phyloP scores from a whole-genome alignment of 352 stramenopile species.

The Thraustotheca clavata region DNA sequence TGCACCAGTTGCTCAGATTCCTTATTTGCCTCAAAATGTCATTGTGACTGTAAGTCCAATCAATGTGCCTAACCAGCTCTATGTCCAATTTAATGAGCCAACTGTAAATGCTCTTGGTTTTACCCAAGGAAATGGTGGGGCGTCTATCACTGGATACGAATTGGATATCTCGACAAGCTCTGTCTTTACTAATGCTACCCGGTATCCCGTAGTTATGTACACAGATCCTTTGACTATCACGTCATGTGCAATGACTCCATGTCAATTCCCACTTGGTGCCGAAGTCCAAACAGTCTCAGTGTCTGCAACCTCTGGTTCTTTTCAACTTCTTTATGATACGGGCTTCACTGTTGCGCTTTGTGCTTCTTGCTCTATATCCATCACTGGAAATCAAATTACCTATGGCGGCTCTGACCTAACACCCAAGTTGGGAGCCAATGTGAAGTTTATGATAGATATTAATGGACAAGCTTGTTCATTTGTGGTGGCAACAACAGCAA shows the following conservation, averaged over 20 bases:
- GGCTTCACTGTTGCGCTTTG: conserved; percentile 8
- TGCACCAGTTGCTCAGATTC: conserved; percentile 37
- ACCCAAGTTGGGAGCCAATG: conserved; percentile 56
- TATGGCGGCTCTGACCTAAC: conserved; percentile 46
- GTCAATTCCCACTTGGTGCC: conserved; percentile 84
- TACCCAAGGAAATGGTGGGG: conserved; percentile 36
- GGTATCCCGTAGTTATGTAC: conserved; percentile 50
- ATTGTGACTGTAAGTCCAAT: conserved; percentile 64
- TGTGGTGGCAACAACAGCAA: conserved; percentile 34
- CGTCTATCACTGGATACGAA: conserved; percentile 52
- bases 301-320: conserved; percentile 52
- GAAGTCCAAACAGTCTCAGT: conserved; percentile 88
- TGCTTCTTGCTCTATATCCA: conserved; percentile 23
- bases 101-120: conserved; percentile 65
- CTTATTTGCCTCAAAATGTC: conserved; percentile 60
- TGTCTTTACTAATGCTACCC: conserved; percentile 34
- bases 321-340: conserved; percentile 47
- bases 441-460: conserved; percentile 57
- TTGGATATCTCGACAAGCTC: conserved; percentile 45
- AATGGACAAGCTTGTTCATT: conserved; percentile 41
- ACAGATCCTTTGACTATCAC: conserved; percentile 22
- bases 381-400: conserved; percentile 18
- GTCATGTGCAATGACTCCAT: conserved; percentile 37
- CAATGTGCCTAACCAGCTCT: conserved; percentile 67
- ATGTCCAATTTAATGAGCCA: conserved; percentile 63